Base-by-base conservation (phyloP, 495 filamentous ascomycete genomes). In the Emericellopsis terricola region DNA sequence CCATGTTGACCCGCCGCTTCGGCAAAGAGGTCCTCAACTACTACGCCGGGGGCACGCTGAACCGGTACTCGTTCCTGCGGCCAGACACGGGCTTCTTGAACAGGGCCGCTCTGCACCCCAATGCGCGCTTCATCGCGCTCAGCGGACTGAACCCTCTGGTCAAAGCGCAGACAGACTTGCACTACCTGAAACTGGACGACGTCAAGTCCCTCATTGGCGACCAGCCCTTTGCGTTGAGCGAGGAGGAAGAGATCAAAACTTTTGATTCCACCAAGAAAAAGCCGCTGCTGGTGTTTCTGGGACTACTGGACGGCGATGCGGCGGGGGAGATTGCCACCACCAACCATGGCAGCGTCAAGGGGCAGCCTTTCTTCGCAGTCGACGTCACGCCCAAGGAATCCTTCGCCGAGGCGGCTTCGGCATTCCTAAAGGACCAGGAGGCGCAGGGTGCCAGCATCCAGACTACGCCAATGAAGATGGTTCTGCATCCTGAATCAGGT, bases 1-100 rank as follows among this genome's bases (percentile, higher is more conserved):
- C 79, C 5, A 85, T 86, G 73, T 60, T 97, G 43, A 71, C 77
- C 28, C 68, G 76, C 31, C 89, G 80, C 39, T 94, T 93, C 53
- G 89, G 89, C 45, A 76, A 65, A 43, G 89, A 96, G 59, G 73
- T 83, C 9, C 73, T 78, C 43, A 96, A 97, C 59, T 97, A 96
- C 68, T 96, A 94, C 62, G 79, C 82, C 38, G 83, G 85, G 67
- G 56, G 51, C 31, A 62, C 64, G 1, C 42, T 71, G 18, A 71
- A 71, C 45, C 57, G 67, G 4, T 64, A 96, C 2, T 86, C 83
- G 1, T 97, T 96, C 51, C 62, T 96, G 26, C 79, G 89, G 17
- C 60, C 64, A 13, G 78, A 93, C 40, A 72, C 85, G 42, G 46
- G 51, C 3, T 97, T 96, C 52, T 69, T 97, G 14, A 72, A 71